phyloP scores from a whole-genome alignment of 441 rosid genomes.

The Flueggea neowawraea region DNA sequence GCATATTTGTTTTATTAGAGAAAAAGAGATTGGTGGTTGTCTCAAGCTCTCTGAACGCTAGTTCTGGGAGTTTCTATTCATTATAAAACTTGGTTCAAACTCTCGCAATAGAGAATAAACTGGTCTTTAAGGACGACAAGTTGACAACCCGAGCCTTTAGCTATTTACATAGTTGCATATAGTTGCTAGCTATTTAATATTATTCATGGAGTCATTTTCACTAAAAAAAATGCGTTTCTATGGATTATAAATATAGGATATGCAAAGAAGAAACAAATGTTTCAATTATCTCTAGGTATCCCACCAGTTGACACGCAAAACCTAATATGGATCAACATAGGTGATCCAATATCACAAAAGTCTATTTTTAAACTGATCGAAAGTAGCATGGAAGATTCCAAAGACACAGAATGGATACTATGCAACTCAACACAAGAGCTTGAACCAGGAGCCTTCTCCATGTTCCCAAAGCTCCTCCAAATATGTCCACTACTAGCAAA shows the following conservation, averaged over 20 bases:
- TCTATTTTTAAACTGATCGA: conserved; percentile 32
- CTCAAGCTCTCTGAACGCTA: too few species aligned
- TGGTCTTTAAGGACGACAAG: too few species aligned
- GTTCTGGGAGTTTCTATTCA: too few species aligned
- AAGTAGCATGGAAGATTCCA: neutral
- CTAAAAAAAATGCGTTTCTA: too few species aligned
- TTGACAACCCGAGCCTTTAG: too few species aligned
- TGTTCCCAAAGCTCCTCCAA: conserved; percentile 28
- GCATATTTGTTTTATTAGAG: too few species aligned
- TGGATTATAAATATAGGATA: conserved; percentile 24
- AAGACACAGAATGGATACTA: conserved; percentile 34
- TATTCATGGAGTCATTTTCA: too few species aligned
- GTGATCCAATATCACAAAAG: conserved; percentile 29
- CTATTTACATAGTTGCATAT: too few species aligned
- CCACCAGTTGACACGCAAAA: conserved; percentile 38
- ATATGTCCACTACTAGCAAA: conserved; percentile 39
- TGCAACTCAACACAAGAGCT: conserved; percentile 52
- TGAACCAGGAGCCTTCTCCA: conserved; percentile 39
- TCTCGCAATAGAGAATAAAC: too few species aligned
- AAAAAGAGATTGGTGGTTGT: too few species aligned
- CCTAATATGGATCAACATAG: conserved; percentile 37
- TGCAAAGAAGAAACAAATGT: conserved; percentile 21
- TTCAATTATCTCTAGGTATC: conserved; percentile 37
- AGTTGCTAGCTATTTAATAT: too few species aligned
- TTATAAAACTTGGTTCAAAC: too few species aligned